Base-by-base conservation (phyloP, 257 asterid genomes). In the Dorcoceras hygrometricum region DNA sequence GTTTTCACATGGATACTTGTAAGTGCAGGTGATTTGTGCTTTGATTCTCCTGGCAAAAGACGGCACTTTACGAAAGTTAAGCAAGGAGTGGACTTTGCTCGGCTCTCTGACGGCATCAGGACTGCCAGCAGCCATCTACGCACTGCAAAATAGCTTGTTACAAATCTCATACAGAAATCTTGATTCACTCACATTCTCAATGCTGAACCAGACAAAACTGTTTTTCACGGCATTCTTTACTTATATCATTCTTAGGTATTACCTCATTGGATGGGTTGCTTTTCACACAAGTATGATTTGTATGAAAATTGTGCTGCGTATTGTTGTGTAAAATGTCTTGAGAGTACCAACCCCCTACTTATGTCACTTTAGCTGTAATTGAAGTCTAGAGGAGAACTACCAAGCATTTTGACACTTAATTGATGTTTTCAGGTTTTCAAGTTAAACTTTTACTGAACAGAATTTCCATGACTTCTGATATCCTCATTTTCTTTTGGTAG, bases 131-230 rank as follows among this genome's bases (percentile, higher is more conserved):
- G 96, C 96, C 67, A 94, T 88, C 65, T 94, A 94, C 70, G 97
- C 99, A 28, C 84, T 94, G 46, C 99, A 94, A 74, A 94, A 90
- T 73, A 94, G 95, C 86, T 84, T 94, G 87, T 78, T 94, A 79
- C 99, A 90, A 86, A 90, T 90, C 65, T 79, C 99, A 3, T 94
- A 90, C 74, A 84, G 71, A 67, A 90, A 90, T 71, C 97, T 94
- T 71, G 99, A 94, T 81, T 94, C 97, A 1, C 97, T 94, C 75
- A 94, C 99, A 2, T 94, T 94, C 83, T 85, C 97, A 28, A 88
- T 94, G 75, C 79, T 94, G 88, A 94, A 94, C 87, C 99, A 94
- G 82, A 90, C 99, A 72, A 94, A 94, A 83, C 75, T 94, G 6
- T 82, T 94, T 67, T 94, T 90, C 86, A 90, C 99, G 16, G 99